Evolutionary conservation across 1,284 basidiomycete genomes (phyloP), one percentile per base, ranked within the genome.

Genomic region (Rhodofomes roseus): DNA sequence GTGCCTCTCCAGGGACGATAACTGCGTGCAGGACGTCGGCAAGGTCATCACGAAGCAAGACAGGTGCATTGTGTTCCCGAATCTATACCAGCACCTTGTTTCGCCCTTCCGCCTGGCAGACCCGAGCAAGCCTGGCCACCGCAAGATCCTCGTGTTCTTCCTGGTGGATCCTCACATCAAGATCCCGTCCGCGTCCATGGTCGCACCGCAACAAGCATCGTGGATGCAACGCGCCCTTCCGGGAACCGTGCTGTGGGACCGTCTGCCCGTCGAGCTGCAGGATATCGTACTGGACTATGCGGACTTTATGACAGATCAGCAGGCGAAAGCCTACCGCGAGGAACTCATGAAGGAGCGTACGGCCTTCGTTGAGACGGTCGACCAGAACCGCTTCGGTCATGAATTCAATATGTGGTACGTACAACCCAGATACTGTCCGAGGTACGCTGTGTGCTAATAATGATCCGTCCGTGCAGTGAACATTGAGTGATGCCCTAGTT

Each of bases 31-130:
- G 14, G 25, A 48, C 12, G 46, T 68, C 41, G 70, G 68, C 39
- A 56, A 62, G 11, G 58, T 71, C 48, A 37, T 53, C 20, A 69
- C 71, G 2, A 61, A 56, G 4, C 58, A 68, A 27, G 65, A 63
- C 34, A 62, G 67, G 39, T 58, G 63, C 58, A 29, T 78, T 65
- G 63, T 70, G 52, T 65, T 77, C 66, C 65, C 68, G 58, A 68
- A 78, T 66, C 52, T 75, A 59, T 63, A 74, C 65, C 66, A 78
- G 64, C 70, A 79, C 43, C 70, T 68, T 40, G 72, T 76, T 16
- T 63, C 66, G 50, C 67, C 69, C 12, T 74, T 75, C 63, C 58
- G 63, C 20, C 66, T 76, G 7, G 46, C 27, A n/a, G 73, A 75
- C 62, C 62, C 55, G 5, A 61, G 68, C 4, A 68, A 67, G 46